Base-by-base conservation (phyloP, 2,329 filamentous ascomycete species). In the Colletotrichum falcatum region DNA sequence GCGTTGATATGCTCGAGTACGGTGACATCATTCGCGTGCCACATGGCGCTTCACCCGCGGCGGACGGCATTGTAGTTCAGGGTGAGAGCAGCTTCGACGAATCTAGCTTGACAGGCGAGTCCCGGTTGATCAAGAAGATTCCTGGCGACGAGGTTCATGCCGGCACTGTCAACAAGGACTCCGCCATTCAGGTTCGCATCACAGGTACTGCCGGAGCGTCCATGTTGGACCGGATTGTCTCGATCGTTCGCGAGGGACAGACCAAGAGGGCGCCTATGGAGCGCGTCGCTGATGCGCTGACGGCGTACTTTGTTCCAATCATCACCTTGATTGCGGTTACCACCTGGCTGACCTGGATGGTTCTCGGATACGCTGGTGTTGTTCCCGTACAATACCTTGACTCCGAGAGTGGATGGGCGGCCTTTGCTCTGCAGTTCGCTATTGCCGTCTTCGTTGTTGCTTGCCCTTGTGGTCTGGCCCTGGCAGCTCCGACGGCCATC, bases 391-490 rank as follows among this genome's bases (percentile, higher is more conserved):
- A 86, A 48, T 93, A 89, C 75, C 81, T 89, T 16, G 85, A 88
- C 18, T 82, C 85, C 20, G 81, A 83, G 1, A 90, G 90, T n/a
- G 88, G 90, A 12, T 92, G 90, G 88, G 86, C 88, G 0, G 87
- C 91, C 1, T 95, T 93, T 84, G 91, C 92, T 2, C 85, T 96
- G 54, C 90, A 93, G 73, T 96, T 95, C 75, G 92, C 94, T 20
- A 95, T 97, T 75, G 89, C 94, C 8, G 93, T 96, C 16, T 96
- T 97, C 74, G 93, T 97, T 42, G 91, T 97, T 35, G 93, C 94
- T 2, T 97, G 94, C 76, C 94, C 94, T 1, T 97, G 94, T 76
- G 94, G 94, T 2, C 86, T 97, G 18, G 94, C 91, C 1, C 88
- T 97, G 9, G 94, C 94, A n/a, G 93, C 93, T 0, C 94, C 94